Base-by-base conservation (phyloP, 345 rosid genomes). In the Geranium rotundifolium region DNA sequence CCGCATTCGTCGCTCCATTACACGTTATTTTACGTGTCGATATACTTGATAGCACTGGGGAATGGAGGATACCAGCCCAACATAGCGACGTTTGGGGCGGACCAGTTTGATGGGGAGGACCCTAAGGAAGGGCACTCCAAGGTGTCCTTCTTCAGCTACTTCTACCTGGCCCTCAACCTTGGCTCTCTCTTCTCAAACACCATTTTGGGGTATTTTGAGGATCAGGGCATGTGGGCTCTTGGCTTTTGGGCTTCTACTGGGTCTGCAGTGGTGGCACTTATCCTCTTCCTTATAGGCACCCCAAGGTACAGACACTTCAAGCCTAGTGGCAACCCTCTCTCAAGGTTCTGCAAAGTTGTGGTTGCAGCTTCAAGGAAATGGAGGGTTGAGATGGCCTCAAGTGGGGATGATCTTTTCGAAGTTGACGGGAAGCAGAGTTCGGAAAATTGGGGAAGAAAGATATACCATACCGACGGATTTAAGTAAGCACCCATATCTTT, bases 101-200 rank as follows among this genome's bases (percentile, higher is more conserved):
- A 93, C 67, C 99, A 93, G 69, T 93, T 93, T 70, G 97, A 93
- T 60, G 99, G 80, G 62, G 91, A 86, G 56, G 89, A 93, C 73
- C 80, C 90, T 1, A 73, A 74, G 58, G 99, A 88, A 83, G 85
- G 90, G 50, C 73, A 80, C 69, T 88, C 96, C 4, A 93, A 93
- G 65, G 75, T 88, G 4, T 79, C 99, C 20, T 93, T 93, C 67
- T 93, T 93, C 58, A 90, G 99, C 79, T 93, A 84, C 78, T 93
- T 93, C 64, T 93, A 93, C 82, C 71, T 93, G 65, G 96, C 99
- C 23, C 63, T 88, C 63, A 93, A 93, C 70, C 81, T 93, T 1
- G 99, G 99, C 5, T 93, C 99, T 15, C 88, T 93, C 58, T 88
- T 93, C 31, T 90, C 97, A 13, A 90, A 93, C 65, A 93, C 99